Evolutionary conservation across 768 basidiomycete species (phyloP).

Genomic region (Trametes gibbosa): DNA sequence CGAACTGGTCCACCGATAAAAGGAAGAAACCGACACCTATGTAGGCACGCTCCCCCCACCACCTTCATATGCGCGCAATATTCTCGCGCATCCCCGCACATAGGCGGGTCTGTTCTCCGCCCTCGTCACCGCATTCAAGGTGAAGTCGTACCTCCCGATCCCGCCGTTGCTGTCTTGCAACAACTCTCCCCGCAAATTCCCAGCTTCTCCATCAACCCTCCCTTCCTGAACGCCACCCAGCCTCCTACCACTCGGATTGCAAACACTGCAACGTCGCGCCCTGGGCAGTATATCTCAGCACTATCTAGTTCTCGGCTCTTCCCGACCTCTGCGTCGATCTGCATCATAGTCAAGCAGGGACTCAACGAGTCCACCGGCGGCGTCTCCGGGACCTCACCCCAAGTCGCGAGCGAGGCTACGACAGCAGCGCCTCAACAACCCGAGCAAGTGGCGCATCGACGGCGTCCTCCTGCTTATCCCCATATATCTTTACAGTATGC

Average conservation of each 20-base stretch:
- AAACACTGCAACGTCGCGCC: neutral
- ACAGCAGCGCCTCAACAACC: conserved; percentile 16
- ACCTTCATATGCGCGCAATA: too few species aligned
- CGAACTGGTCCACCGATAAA: neutral
- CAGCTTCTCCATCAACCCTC: neutral
- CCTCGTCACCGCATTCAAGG: neutral
- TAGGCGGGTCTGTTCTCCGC: neutral
- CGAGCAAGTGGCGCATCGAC: conserved; percentile 14
- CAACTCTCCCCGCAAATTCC: neutral
- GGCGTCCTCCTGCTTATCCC: conserved; percentile 17
- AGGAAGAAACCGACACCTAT: neutral
- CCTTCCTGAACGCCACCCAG: neutral
- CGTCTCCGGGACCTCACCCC: neutral
- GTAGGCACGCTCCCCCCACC: neutral
- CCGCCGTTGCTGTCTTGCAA: neutral
- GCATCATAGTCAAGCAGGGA: conserved; percentile 31
- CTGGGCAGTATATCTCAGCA: conserved; percentile 17
- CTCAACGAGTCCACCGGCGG: conserved; percentile 9
- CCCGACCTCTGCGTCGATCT: conserved; percentile 24
- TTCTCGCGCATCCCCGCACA: too few species aligned
- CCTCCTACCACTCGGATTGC: neutral
- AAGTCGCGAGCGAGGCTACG: conserved; percentile 5
- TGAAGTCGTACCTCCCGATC: neutral
- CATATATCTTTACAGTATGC: conserved; percentile 18
- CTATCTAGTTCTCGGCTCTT: conserved; percentile 26